Conservation (phyloP, 2,329 filamentous ascomycete species). For the Passalora sequoiae region DNA sequence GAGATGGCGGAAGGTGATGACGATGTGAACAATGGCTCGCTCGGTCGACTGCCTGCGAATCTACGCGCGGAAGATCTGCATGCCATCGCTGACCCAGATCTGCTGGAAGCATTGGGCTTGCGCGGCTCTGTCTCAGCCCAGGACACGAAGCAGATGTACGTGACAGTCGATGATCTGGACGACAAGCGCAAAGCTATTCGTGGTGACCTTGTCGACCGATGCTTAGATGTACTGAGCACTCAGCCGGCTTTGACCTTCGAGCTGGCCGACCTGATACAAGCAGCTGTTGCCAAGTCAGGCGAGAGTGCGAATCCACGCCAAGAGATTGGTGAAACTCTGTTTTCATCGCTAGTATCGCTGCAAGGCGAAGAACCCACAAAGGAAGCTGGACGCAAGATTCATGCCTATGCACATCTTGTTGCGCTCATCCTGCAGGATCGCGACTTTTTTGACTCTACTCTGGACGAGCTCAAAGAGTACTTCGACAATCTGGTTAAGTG, state of each 20-base stretch:
- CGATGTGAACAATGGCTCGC: conserved; percentile 23
- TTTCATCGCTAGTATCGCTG: conserved; percentile 71
- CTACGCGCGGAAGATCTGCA: conserved; percentile 22
- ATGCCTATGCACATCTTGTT: conserved; percentile 86
- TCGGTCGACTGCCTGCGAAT: conserved; percentile 23
- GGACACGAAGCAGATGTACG: conserved; percentile 35
- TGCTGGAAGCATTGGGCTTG: conserved; percentile 5
- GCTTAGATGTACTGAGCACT: conserved; percentile 80
- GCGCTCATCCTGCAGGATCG: conserved; percentile 80
- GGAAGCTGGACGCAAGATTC: conserved; percentile 65
- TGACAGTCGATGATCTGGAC: conserved; percentile 75
- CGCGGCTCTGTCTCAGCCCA: conserved; percentile 4
- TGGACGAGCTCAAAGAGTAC: conserved; percentile 69
- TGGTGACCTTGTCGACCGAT: conserved; percentile 77
- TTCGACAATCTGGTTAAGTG: conserved; percentile 73
- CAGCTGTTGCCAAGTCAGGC: conserved; percentile 59
- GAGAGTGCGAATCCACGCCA: conserved; percentile 57
- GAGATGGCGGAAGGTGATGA: conserved; percentile 25
- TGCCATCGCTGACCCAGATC: conserved; percentile 18
- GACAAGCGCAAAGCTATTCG: conserved; percentile 67
- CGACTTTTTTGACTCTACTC: conserved; percentile 70
- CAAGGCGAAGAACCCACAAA: conserved; percentile 47
- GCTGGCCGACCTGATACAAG: conserved; percentile 76
- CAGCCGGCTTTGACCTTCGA: conserved; percentile 89
- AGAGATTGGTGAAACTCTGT: conserved; percentile 76